Conservation (phyloP, 176 grass and related monocot genomes). For the Olyra latifolia region DNA sequence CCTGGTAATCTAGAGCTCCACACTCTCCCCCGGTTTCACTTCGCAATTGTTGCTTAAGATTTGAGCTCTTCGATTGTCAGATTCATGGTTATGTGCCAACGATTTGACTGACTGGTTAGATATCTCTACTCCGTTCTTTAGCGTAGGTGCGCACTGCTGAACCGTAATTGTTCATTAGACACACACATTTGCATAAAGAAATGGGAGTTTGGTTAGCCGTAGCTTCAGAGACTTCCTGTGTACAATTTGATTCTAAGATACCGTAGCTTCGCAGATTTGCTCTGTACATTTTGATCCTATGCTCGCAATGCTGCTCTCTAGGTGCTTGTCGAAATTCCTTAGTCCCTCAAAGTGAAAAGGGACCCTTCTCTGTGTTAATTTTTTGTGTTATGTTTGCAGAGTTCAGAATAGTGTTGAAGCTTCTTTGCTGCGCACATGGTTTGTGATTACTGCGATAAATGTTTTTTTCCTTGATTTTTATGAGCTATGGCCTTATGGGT, state of each 20-base stretch:
- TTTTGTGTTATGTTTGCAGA: not conserved
- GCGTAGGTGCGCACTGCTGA: not conserved
- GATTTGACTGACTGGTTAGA: not conserved
- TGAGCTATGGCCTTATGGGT: not conserved
- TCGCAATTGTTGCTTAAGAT: not conserved
- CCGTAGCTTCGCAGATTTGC: not conserved
- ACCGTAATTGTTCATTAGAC: not conserved
- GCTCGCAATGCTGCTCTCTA: not conserved
- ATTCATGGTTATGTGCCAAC: not conserved
- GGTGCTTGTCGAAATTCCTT: not conserved
- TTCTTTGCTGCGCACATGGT: not conserved
- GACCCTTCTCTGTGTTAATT: not conserved
- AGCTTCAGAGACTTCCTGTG: not conserved
- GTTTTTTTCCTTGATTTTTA: not conserved
- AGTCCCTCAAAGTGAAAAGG: not conserved
- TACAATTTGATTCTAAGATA: not conserved
- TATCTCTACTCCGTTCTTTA: not conserved
- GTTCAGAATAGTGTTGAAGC: not conserved
- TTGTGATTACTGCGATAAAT: not conserved
- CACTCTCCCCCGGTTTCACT: not conserved
- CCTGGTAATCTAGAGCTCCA: conserved; percentile 45
- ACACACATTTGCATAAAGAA: not conserved
- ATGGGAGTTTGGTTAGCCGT: too few relatives aligned
- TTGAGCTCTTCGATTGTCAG: not conserved
- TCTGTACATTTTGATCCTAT: not conserved